Percentiles rank a stretch among this genome's conserved stretches.
These are phyloP conservation scores for Mucor plumbeus DNA, from an alignment of 371 early-diverging fungal genomes.

Conservation along the genomic window DNA sequence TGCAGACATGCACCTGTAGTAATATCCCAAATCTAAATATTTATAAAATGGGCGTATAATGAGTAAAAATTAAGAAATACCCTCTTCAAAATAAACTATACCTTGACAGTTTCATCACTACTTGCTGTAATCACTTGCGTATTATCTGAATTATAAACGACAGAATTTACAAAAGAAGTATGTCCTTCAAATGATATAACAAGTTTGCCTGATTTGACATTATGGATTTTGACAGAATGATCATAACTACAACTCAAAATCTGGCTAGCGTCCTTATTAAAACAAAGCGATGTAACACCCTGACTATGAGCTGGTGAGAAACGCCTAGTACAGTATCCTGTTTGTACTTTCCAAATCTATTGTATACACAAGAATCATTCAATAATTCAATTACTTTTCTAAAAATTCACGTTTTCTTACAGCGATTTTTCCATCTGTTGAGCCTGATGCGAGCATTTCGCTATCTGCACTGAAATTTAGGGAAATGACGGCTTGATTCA, in stretches of 20 bases:
- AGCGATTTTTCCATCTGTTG: constrained; percentile 87
- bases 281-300: constrained; percentile 82
- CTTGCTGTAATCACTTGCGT: constrained; percentile 75
- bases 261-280: constrained; percentile 79
- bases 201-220: constrained; percentile 87
- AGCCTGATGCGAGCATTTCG: constrained; percentile 84
- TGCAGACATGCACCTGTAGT: constrained; percentile 53
- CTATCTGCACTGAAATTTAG: constrained; percentile 79
- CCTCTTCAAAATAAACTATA: constrained; percentile 28
- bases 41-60: not conserved
- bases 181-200: constrained; percentile 93
- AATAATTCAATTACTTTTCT: not conserved
- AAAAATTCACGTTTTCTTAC: constrained; percentile 31
- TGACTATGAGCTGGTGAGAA: constrained; percentile 86
- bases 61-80: not conserved
- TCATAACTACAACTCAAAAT: constrained; percentile 89
- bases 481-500: constrained; percentile 87
- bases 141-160: constrained; percentile 72
- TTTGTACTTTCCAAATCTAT: constrained; percentile 78
- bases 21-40: constrained; percentile 77
- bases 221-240: constrained; percentile 80
- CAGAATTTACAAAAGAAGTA: constrained; percentile 86
- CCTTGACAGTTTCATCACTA: constrained; percentile 89
- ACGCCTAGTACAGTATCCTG: constrained; percentile 76
- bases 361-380: constrained; percentile 16